Base-by-base conservation (phyloP, 257 asterid species). In the Salvia miltiorrhiza region DNA sequence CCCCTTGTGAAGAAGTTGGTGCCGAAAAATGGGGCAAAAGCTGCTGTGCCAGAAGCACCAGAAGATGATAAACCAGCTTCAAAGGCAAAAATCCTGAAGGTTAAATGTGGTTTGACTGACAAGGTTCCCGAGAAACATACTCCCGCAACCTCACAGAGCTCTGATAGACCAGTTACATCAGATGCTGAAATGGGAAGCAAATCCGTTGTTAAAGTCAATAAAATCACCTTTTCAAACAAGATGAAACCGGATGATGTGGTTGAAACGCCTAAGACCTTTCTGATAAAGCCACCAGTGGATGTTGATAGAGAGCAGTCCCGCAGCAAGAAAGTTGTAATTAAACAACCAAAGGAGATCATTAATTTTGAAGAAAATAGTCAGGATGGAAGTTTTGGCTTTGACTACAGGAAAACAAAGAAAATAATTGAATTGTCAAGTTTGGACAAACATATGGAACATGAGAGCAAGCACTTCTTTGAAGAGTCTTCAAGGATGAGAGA, bases 71-170 rank as follows among this genome's bases (percentile, higher is more conserved):
- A 72, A 70, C 81, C 88, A 61, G 81, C 87, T 77, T 81, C 87
- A 14, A 91, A 89, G 86, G 93, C 93, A 19, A 94, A 89, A 83
- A 63, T 79, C 76, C 84, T 94, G 71, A 94, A 91, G 81, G 96
- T 94, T 73, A 94, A 89, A 75, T 91, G 97, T 76, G 86, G 93
- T 45, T 73, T 86, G 30, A 77, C 85, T 26, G 97, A 91, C 56
- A 88, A 81, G 82, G 82, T 74, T 69, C 87, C 93, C 7, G 99
- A 93, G 58, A 87, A 79, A 73, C 83, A 72, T 45, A 82, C 94
- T 52, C 88, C 96, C 69, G 66, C 90, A 44, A 83, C 85, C 52
- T 92, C 97, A 35, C 88, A 89, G 79, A 84, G 75, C 79, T 89
- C 97, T 35, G 99, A 89, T 69, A 80, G 84, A 70, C 96, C 83